These are phyloP conservation scores for Trichoderma sp. DNA, from an alignment of 2,329 filamentous ascomycete genomes.

Conservation along the genomic window DNA sequence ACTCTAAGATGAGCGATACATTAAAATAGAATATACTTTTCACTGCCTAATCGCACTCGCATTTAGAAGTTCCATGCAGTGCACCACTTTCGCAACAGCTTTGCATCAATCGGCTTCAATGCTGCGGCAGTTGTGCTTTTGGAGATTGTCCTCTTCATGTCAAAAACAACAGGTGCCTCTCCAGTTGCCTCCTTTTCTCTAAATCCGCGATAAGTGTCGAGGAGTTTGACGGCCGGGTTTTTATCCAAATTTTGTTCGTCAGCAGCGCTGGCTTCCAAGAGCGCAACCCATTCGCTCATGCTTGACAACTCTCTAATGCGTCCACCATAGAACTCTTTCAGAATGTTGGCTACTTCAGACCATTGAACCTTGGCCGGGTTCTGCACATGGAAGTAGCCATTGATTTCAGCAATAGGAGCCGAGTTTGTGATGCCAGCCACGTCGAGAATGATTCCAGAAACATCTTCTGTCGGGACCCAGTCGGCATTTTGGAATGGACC, in stretches of 20 bases:
- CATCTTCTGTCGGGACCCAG: constrained; percentile 56
- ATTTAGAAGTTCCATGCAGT: not conserved
- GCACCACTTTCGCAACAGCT: not conserved
- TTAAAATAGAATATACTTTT: not conserved
- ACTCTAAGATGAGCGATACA: not conserved
- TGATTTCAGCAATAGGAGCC: constrained; percentile 29
- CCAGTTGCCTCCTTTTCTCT: not conserved
- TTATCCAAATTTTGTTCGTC: not conserved
- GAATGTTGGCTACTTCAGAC: constrained; percentile 36
- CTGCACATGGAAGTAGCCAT: constrained; percentile 51
- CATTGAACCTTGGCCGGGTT: constrained; percentile 48
- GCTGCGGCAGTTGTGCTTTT: not conserved
- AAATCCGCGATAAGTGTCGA: not conserved
- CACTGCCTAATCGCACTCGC: not conserved
- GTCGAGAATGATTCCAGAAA: constrained; percentile 51
- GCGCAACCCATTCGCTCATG: not conserved
- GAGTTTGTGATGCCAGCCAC: constrained; percentile 41
- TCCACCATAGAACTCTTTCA: not conserved
- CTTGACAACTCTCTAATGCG: not conserved
- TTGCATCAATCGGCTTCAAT: not conserved
- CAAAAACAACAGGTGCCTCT: not conserved
- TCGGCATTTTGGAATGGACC: constrained; percentile 49
- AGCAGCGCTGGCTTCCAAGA: not conserved
- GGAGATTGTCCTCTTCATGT: not conserved
- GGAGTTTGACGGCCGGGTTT: not conserved